Base-by-base conservation (phyloP, 768 basidiomycete genomes). In the Rhizopogon salebrosus region DNA sequence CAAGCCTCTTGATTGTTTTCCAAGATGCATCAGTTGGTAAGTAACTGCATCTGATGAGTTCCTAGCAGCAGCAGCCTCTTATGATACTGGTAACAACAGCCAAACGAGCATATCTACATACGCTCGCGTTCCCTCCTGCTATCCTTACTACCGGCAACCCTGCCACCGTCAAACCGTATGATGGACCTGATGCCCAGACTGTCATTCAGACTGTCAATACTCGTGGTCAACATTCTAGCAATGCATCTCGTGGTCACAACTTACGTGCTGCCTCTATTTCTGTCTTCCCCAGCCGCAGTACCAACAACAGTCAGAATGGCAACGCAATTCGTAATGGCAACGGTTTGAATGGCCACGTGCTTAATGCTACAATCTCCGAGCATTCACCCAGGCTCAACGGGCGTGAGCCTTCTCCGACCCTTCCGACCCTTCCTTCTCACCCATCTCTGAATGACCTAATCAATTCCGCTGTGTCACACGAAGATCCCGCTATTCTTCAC, bases 1-100 rank as follows among this genome's bases (percentile, higher is more conserved):
- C 92, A 35, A 95, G 90, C 65, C 88, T 95, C 37, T 74, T 95
- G 61, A 88, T 97, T 60, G 97, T 99, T 51, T 99, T 99, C 67
- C 80, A 82, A 57, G 97, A 98, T 72, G 84, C 97, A 52, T 75
- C 79, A 43, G 78, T 88, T 40, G 95, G 97, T 98, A 65, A 77
- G 95, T 79, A 46, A 39, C 54, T 16, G 6, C 29, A n/a, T 43
- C n/a, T 23, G 41, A 29, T 34, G 31, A 11, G 27, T 45, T 55
- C 54, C 54, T 35, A 49, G 40, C 34, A 13, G 40, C 9, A 26
- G 20, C 45, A 20, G 22, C 16, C 40, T 45, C 43, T 52, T 35
- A 58, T 46, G 35, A 24, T 34, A 34, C 34, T 46, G 36, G 16
- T 23, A 37, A 27, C 72, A 37, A 27, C 72, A 95, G 94, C 94